Evolutionary conservation across 768 basidiomycete species (phyloP), one percentile per base, ranked within the genome.

Genomic region (Zangia roseola): DNA sequence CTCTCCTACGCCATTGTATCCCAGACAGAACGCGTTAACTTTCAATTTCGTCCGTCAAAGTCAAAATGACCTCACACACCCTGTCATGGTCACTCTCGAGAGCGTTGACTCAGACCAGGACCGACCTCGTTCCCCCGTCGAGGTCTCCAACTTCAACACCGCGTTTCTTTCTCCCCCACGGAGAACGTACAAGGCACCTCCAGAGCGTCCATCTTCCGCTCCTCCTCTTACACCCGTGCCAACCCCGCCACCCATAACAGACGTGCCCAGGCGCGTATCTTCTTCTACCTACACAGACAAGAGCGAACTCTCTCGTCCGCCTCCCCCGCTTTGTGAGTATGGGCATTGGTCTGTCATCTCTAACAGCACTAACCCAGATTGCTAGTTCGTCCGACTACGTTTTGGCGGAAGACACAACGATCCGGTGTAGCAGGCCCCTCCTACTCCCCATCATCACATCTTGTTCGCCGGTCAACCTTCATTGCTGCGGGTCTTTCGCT

Each of bases 371-470:
- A 40, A 51, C 34, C 16, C 45, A 40, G 28, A 10, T 26, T n/a
- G 1, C 2, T 52, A 90, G 88, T 88, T 30, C 84, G 88, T n/a
- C 88, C 88, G 0, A 86, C 81, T 7, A 86, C 88, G 0, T 89
- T 91, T 63, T 91, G 88, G 88, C 76, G 86, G 26, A 83, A 81
- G 54, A 88, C 84, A 2, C 76, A 70, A 25, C 80, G 83, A 13
- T 87, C 86, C 17, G 88, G 86, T 14, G 85, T 90, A 1, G 76
- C 84, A 39, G 78, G 74, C 5, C 78, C 85, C 6, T 83, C 80
- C 0, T 89, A 87, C 61, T 86, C 88, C 6, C 88, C 88, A 0
- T 78, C 86, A 0, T 80, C 80, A 0, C 82, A 87, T 62, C 79
- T 87, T 49, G 76, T 90, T 40, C 85, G 89, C 33, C 81, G 88